Base-by-base conservation (phyloP, 1,284 basidiomycete species). In the Leccinum solheimii region DNA sequence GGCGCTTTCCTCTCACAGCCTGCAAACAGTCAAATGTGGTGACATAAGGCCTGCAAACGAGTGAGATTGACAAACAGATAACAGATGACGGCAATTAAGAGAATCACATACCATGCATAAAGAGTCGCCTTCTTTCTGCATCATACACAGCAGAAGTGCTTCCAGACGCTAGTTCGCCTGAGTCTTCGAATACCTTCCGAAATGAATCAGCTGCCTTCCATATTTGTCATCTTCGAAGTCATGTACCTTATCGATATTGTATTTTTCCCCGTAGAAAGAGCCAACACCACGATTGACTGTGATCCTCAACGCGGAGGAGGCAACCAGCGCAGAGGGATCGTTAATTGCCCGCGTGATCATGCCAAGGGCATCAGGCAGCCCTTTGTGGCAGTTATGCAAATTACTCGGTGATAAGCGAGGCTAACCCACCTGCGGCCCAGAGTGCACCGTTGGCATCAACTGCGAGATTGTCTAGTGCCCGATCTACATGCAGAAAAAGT, bases 181-280 rank as follows among this genome's bases (percentile, higher is more conserved):
- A 78, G 69, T 90, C 86, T 72, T 88, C 86, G 60, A 88, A 86
- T n/a, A 81, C 74, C 86, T 87, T 62, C 50, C 13, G 27, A 34
- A 52, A 52, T 34, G 51, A 58, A 60, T 65, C 52, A 69, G 60
- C 14, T 10, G 13, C 10, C 34, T 43, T 53, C 27, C 14, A 14
- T 45, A 51, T 36, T n/a, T 13, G 48, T 32, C 13, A 43, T 36
- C 10, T 56, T 34, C 16, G 14, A 51, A 40, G 49, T 27, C 16
- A 64, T 70, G 26, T 66, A 86, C 86, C 80, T 83, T 87, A 58
- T 86, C 81, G n/a, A 87, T 69, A 53, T 78, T 82, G 66, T 82
- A 86, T 65, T 88, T 89, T 62, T 86, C 80, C n/a, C 86, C 86
- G 61, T 83, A 87, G 67, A 84, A 87, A 6, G 83, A 76, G 27